phyloP scores from a whole-genome alignment of 352 stramenopile genomes.

The Phytophthora pinifolia region DNA sequence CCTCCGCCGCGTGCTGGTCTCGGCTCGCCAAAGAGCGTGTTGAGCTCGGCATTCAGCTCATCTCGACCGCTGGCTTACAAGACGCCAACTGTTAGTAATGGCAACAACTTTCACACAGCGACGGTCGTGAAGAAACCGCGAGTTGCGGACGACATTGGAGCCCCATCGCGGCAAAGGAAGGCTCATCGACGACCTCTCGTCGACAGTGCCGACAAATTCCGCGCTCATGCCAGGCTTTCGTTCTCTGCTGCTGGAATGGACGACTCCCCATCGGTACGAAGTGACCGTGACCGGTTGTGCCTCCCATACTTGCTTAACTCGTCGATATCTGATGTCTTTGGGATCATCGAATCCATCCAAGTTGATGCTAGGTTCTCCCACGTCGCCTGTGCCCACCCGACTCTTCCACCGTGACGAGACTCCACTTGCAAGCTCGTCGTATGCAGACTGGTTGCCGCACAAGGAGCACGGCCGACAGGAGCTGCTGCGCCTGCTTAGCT shows the following conservation, averaged over 20 bases:
- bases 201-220: constrained; percentile 59
- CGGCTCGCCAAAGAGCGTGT: constrained; percentile 22
- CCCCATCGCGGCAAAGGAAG: constrained; percentile 48
- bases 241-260: constrained; percentile 61
- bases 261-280: constrained; percentile 52
- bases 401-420: constrained; percentile 26
- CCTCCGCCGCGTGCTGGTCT: constrained; percentile 25
- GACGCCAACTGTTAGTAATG: constrained; percentile 32
- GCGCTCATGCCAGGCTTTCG: constrained; percentile 50
- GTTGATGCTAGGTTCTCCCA: constrained; percentile 20
- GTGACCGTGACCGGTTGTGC: neutral
- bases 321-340: constrained; percentile 1
- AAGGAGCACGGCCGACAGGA: constrained; percentile 31
- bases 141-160: constrained; percentile 32
- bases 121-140: constrained; percentile 63
- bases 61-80: constrained; percentile 33
- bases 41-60: constrained; percentile 5
- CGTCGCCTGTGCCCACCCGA: constrained; percentile 18
- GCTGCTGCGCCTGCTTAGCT: constrained; percentile 56
- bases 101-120: constrained; percentile 19
- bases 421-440: constrained; percentile 5
- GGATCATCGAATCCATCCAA: constrained; percentile 24
- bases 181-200: constrained; percentile 47
- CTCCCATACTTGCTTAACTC: constrained; percentile 10
- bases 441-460: constrained; percentile 7